These are phyloP conservation scores for Chrysanthemum seticuspe DNA, from an alignment of 129 eudicot genomes.

Conservation along the genomic window DNA sequence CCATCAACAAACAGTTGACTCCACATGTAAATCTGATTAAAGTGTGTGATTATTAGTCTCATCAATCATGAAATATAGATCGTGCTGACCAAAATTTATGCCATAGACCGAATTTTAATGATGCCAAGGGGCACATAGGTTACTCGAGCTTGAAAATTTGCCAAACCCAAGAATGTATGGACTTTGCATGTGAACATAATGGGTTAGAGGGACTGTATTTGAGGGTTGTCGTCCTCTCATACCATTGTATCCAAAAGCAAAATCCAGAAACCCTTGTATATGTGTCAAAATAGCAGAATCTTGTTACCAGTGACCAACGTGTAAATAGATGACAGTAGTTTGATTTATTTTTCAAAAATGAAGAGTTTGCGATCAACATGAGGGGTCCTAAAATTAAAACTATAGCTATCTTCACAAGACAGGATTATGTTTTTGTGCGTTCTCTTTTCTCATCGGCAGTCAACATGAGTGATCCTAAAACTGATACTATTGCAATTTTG, in stretches of 20 bases:
- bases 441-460: too few relatives aligned
- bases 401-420: constrained; percentile 4
- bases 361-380: background rate
- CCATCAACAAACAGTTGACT: background rate
- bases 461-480: too few relatives aligned
- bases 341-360: background rate
- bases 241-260: background rate
- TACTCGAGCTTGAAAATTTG: too few relatives aligned
- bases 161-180: background rate
- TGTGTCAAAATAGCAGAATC: constrained; percentile 9
- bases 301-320: constrained; percentile 3
- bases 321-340: background rate
- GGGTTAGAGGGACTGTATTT: background rate
- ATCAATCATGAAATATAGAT: constrained; percentile 3
- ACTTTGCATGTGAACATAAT: background rate
- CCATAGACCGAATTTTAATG: background rate
- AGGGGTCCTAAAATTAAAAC: constrained; percentile 1
- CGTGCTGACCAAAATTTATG: background rate
- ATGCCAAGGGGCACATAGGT: background rate
- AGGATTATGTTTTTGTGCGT: background rate
- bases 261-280: constrained; percentile 8
- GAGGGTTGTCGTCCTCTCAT: constrained; percentile 10
- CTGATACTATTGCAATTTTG: too few relatives aligned
- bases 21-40: constrained; percentile 4
- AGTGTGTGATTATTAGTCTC: constrained; percentile 2